These are phyloP conservation scores for Quercus berberidifolia DNA, from an alignment of 306 rosid species.

Conservation along the genomic window DNA sequence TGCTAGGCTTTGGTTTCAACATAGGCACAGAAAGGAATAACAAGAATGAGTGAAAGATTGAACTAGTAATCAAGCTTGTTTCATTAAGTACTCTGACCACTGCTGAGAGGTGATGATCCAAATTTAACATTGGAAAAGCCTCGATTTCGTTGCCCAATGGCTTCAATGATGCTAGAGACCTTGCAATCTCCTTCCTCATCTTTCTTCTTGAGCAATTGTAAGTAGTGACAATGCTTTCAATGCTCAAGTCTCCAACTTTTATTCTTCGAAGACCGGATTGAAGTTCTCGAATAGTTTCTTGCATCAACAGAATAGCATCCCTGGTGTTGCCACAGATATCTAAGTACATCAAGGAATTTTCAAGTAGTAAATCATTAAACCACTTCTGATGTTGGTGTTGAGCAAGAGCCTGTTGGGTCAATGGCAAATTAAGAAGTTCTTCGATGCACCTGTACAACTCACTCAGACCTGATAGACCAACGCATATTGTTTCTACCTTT, in stretches of 20 bases:
- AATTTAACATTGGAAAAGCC: conserved; percentile 20
- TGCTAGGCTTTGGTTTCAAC: conserved; percentile 48
- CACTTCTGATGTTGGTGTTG: conserved; percentile 46
- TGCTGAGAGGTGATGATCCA: conserved; percentile 36
- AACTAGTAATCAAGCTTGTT: conserved; percentile 43
- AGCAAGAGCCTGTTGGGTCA: conserved; percentile 56
- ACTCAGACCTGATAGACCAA: conserved; percentile 38
- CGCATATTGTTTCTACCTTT: conserved; percentile 30
- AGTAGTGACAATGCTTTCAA: conserved; percentile 28
- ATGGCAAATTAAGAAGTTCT: conserved; percentile 49
- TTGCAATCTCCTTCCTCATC: conserved; percentile 39
- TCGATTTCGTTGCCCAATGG: conserved; percentile 35
- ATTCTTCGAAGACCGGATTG: conserved; percentile 61
- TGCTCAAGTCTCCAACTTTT: conserved; percentile 42
- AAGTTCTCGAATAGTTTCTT: conserved; percentile 42
- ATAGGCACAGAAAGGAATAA: conserved; percentile 44
- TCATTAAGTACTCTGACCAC: conserved; percentile 63
- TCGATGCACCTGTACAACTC: conserved; percentile 43
- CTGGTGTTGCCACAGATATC: conserved; percentile 52
- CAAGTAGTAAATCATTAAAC: conserved; percentile 52
- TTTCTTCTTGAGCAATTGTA: conserved; percentile 43
- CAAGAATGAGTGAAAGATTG: conserved; percentile 44
- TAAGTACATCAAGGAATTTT: conserved; percentile 47
- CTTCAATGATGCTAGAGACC: conserved; percentile 34
- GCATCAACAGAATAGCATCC: conserved; percentile 38